Base-by-base conservation (phyloP, 441 rosid species). In the Erodium chrysanthum region DNA sequence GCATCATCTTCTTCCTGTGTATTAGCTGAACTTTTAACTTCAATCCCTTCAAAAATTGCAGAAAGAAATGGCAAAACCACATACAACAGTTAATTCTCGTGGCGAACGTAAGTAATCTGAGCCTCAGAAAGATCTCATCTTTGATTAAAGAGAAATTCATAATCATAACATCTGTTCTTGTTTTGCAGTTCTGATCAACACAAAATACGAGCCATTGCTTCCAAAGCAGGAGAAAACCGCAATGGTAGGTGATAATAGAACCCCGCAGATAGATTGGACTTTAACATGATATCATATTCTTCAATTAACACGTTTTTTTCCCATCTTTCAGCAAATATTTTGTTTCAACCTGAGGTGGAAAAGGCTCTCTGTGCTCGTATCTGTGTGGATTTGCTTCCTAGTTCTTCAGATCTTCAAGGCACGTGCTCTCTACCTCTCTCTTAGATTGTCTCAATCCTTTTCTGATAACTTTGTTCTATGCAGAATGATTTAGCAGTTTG, bases 361-460 rank as follows among this genome's bases (percentile, higher is more conserved):
- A 81, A 72, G 84, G 75, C 75, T 83, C 66, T 52, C 77, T 48
- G 71, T 85, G 20, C 80, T 93, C 11, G 4, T 78, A 0, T 9
- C 74, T 67, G 81, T 91, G 33, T 93, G 98, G 98, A 65, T 64
- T 25, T 69, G 73, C 70, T 91, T 89, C 86, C 86, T 91, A 18
- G 70, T 89, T 6, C 84, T 93, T 46, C 97, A 93, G 81, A 40
- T 91, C 71, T 5, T 83, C 69, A 93, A 91, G 96, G 98, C 78
- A 82, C 80, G 81, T 50, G 52, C 20, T 33, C 20, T 23, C 56
- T 48, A 2, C 6, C 0, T 7, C 18, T 48, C 56, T 48, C 56
- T n/a, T 15, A 12, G 8, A 12, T 48, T n/a, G 12, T 37, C 44
- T 5, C 44, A 37, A 37, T 1, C 44, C 1, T 7, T 50, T n/a